Conservation (phyloP, 2,329 filamentous ascomycete species). For the Talaromyces sp. region DNA sequence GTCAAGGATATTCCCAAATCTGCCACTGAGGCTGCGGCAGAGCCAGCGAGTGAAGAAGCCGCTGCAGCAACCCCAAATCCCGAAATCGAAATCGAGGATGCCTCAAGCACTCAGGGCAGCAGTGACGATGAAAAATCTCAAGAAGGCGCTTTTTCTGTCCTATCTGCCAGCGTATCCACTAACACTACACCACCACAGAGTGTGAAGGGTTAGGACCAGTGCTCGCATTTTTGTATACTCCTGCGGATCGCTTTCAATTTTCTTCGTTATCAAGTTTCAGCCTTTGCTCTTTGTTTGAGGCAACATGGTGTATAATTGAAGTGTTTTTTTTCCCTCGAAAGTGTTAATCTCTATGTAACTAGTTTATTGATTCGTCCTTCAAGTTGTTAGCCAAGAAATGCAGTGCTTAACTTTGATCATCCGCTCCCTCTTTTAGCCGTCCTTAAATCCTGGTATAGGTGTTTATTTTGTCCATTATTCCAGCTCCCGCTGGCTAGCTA, state of each 20-base stretch:
- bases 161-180: neutral
- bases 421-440: neutral
- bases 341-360: neutral
- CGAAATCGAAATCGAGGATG: neutral
- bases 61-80: neutral
- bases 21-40: neutral
- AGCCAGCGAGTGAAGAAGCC: neutral
- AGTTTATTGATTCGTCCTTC: neutral
- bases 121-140: slow-evolving; percentile 4
- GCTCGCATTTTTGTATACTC: neutral
- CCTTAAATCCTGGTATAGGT: neutral
- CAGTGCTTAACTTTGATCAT: neutral
- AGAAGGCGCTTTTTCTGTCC: neutral
- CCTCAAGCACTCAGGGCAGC: neutral
- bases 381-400: neutral
- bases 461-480: neutral
- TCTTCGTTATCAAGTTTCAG: neutral
- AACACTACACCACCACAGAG: slow-evolving; percentile 3
- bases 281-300: neutral
- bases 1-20: slow-evolving; percentile 1
- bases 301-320: neutral
- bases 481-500: neutral
- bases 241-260: neutral
- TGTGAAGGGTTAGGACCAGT: slow-evolving; percentile 1
- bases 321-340: neutral